Base-by-base conservation (phyloP, 352 stramenopile genomes). In the Globisporangium emineosum region DNA sequence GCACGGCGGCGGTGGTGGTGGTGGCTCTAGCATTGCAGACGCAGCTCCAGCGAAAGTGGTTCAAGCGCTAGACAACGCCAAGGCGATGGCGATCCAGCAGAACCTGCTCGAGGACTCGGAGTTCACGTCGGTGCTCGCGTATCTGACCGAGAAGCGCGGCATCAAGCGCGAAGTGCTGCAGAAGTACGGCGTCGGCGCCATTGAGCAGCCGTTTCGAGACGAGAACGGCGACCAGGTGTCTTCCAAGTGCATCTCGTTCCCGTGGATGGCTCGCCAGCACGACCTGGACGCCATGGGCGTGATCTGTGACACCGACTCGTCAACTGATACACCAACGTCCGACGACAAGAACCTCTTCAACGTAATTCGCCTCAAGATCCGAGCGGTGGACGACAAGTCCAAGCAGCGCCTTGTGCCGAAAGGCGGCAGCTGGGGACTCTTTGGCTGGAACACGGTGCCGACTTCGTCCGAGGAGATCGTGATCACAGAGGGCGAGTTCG, bases 371-470 rank as follows among this genome's bases (percentile, higher is more conserved):
- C 75, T 96, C 43, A 97, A 97, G 70, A 68, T 96, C 21, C 84
- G 90, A 40, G 88, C 78, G 27, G 67, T 97, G 25, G 77, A 90
- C 19, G 84, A 96, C 68, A 98, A 98, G 66, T 64, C 71, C 15
- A 88, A 96, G 68, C 86, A 96, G 69, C 83, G 89, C 2, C 72
- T 97, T 52, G 79, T 96, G 3, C 92, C 92, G 1, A 89, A 96
- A 15, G 97, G 97, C 27, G 97, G 97, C 32, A 97, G 93, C 60
- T 99, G 96, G 90, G 98, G 98, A 0, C 81, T 99, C 23, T 99
- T 99, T 79, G 98, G 98, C n/a, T 99, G 94, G 89, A 98, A 99
- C 75, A 99, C 96, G 0, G 83, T 99, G 27, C 85, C 91, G 17
- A 65, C 78, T 10, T 66, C 93, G 42, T 88, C 86, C 0, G 88